Evolutionary conservation across 352 stramenopile species (phyloP).

Genomic region (Saprolegnia diclina): DNA sequence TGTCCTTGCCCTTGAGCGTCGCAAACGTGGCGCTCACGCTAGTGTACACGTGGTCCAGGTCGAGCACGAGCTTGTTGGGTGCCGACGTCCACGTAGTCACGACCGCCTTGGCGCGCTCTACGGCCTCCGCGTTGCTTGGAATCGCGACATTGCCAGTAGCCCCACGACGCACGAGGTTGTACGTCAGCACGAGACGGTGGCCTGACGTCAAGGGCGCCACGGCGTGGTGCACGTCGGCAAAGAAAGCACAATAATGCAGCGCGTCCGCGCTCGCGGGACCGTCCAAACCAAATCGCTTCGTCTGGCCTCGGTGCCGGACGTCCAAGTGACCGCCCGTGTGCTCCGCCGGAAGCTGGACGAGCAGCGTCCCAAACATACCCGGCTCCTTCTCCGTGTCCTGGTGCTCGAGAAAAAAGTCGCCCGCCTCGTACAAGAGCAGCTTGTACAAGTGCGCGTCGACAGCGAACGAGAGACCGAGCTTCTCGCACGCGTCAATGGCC

Average conservation of each 20-base stretch:
- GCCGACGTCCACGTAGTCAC: neutral
- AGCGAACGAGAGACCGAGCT: neutral
- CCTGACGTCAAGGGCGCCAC: neutral
- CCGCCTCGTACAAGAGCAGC: constrained; percentile 42
- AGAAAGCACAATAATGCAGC: neutral
- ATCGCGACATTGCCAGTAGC: neutral
- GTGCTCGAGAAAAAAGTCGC: constrained; percentile 39
- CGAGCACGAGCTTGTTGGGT: neutral
- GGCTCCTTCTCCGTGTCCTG: constrained; percentile 51
- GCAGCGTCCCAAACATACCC: constrained; percentile 46
- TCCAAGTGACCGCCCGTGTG: neutral
- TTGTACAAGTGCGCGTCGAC: constrained; percentile 42
- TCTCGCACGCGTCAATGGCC: neutral
- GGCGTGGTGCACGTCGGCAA: neutral
- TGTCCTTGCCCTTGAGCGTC: neutral
- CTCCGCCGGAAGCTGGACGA: constrained; percentile 37
- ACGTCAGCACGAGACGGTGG: neutral
- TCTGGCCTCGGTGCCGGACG: neutral
- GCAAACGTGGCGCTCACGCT: neutral
- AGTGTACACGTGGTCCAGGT: neutral
- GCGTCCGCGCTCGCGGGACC: neutral
- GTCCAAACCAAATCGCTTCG: neutral
- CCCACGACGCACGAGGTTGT: neutral
- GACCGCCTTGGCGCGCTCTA: neutral
- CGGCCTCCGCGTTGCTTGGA: neutral